These are phyloP conservation scores for Leccinum solheimii DNA, from an alignment of 1,284 basidiomycete species.

Conservation along the genomic window DNA sequence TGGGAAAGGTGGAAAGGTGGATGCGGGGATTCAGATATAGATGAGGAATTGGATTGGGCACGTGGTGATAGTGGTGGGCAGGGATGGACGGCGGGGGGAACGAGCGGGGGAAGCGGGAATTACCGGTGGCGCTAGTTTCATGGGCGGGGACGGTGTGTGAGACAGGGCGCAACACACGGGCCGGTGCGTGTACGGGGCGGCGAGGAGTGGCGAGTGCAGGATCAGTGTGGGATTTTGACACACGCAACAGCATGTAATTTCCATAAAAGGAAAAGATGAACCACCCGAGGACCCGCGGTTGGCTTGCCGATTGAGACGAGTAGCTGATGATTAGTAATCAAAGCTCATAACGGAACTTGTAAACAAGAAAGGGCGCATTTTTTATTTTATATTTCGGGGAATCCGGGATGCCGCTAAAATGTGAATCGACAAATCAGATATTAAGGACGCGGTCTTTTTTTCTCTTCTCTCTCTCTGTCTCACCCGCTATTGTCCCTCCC, in stretches of 20 bases:
- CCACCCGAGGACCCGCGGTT: constrained; percentile 37
- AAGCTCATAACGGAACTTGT: constrained; percentile 36
- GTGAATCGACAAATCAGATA: constrained; percentile 41
- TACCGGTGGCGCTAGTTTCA: constrained; percentile 33
- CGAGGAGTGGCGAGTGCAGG: constrained; percentile 27
- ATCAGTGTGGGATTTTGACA: constrained; percentile 23
- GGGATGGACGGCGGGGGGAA: constrained; percentile 20
- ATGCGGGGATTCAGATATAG: constrained; percentile 8
- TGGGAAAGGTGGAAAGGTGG: neutral
- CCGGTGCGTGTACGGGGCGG: constrained; percentile 15
- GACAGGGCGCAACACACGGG: constrained; percentile 15
- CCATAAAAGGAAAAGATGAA: constrained; percentile 14
- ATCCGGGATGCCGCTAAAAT: constrained; percentile 30
- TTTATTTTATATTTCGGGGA: constrained; percentile 18
- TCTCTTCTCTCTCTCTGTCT: constrained; percentile 19
- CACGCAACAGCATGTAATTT: constrained; percentile 29
- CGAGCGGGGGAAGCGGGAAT: constrained; percentile 12
- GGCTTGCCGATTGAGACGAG: constrained; percentile 30
- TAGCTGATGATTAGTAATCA: constrained; percentile 29
- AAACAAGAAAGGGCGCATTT: constrained; percentile 28
- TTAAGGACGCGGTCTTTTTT: constrained; percentile 35
- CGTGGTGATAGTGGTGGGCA: neutral
- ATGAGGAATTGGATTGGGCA: neutral
- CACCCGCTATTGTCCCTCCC: constrained; percentile 9
- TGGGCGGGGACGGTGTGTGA: constrained; percentile 7